Evolutionary conservation across 805 yeast species (phyloP), one percentile per base, ranked within the genome.

Genomic region (Lipomyces yamanashiensis): DNA sequence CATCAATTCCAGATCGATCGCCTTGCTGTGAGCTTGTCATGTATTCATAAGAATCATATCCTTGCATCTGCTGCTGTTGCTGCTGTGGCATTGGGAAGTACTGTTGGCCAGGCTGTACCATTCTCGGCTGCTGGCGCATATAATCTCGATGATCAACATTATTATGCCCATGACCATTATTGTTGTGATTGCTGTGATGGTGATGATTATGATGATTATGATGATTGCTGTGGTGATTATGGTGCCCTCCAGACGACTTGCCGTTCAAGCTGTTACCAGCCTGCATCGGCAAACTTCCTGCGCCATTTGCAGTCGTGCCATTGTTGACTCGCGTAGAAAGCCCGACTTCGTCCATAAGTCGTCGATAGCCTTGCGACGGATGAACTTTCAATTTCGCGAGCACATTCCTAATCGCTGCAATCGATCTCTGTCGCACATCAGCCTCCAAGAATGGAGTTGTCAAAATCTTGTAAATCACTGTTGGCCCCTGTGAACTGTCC

Each of bases 261-360:
- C 52, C 51, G 44, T 44, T 45, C 15, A 23, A 6, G 9, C 43
- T 17, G 19, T 13, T 15, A 7, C 44, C 34, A 7, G 9, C 19
- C 34, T 48, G 56, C 48, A 40, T 37, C 28, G 7, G 39, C 33
- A 45, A 43, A n/a, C 23, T 33, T 5, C 43, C 59, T 23, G 50
- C 34, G 13, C 52, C 59, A 17, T 36, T 37, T 7, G 12, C 40
- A 8, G 50, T 2, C 8, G 58, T 10, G 28, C 51, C 48, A n/a
- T 17, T 33, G 7, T 41, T 49, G 1, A 61, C 39, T 8, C 71
- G 63, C 15, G 69, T 52, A 6, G 68, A 61, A 37, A 92, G 78
- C 2, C 98, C 98, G 66, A 92, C 93, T 75, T 93, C 98, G 70
- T 93, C 98, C 82, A 92, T 84, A 62, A 95, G 79, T 68, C 96